Conservation (phyloP, 2,329 filamentous ascomycete genomes). For the Lachnum nothofagi region DNA sequence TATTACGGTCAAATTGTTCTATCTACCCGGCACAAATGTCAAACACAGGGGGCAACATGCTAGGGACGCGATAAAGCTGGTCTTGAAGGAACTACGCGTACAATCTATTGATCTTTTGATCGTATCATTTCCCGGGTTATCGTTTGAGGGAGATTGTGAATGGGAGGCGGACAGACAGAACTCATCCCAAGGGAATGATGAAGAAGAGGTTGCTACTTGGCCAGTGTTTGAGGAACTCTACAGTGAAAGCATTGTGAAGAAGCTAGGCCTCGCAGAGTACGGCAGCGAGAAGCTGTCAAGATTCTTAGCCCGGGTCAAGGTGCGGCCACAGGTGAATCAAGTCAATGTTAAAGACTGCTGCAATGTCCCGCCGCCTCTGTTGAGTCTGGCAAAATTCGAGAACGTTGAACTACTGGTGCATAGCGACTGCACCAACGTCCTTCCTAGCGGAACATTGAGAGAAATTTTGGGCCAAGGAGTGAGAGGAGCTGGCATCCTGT, state of each 20-base stretch:
- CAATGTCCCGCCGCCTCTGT: constrained; percentile 83
- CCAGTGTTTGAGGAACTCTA: constrained; percentile 70
- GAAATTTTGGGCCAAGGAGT: constrained; percentile 73
- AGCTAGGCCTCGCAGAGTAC: constrained; percentile 85
- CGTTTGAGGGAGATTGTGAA: constrained; percentile 89
- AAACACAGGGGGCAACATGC: constrained; percentile 65
- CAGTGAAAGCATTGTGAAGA: constrained; percentile 62
- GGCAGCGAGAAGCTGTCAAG: constrained; percentile 75
- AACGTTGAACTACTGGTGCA: constrained; percentile 87
- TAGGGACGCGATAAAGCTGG: constrained; percentile 71
- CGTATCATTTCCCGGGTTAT: constrained; percentile 85
- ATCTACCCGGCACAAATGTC: constrained; percentile 66
- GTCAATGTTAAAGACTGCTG: constrained; percentile 96
- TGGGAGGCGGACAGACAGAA: constrained; percentile 64
- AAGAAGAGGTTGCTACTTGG: constrained; percentile 65
- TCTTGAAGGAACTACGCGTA: constrained; percentile 73
- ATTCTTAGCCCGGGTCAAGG: constrained; percentile 65
- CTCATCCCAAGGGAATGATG: constrained; percentile 57
- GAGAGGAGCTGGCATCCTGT: constrained; percentile 70
- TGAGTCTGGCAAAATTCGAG: constrained; percentile 75
- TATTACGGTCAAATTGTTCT: constrained; percentile 93
- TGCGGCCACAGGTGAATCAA: constrained; percentile 82
- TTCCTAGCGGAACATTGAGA: constrained; percentile 77
- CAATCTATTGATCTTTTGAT: constrained; percentile 80
- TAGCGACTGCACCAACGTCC: constrained; percentile 86